These are phyloP conservation scores for Leccinum disarticulatum DNA, from an alignment of 768 basidiomycete species.

Conservation along the genomic window DNA sequence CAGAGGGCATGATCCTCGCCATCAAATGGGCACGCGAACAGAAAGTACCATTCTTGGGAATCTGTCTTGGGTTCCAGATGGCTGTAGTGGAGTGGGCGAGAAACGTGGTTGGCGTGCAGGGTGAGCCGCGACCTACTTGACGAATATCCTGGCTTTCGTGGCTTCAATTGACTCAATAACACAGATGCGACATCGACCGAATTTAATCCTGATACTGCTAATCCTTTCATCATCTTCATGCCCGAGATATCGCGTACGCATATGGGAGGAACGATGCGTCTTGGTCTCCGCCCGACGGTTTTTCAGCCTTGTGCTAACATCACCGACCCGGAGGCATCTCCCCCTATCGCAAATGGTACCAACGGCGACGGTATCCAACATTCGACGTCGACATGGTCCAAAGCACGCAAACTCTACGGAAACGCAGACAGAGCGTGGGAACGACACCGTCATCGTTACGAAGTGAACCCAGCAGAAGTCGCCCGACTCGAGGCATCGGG, in stretches of 20 bases:
- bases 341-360: conserved; percentile 8
- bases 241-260: conserved; percentile 97
- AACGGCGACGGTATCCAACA: conserved; percentile 11
- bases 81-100: conserved; percentile 95
- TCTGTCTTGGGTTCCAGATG: conserved; percentile 97
- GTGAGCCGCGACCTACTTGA: conserved; percentile 39
- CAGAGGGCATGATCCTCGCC: conserved; percentile 97
- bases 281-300: conserved; percentile 95
- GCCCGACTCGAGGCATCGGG: conserved; percentile 68
- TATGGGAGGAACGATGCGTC: conserved; percentile 99
- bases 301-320: conserved; percentile 53
- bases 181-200: conserved; percentile 86
- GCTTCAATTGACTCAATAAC: conserved; percentile 10
- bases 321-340: conserved; percentile 14
- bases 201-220: conserved; percentile 58
- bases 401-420: conserved; percentile 78
- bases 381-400: conserved; percentile 66
- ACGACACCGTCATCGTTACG: conserved; percentile 92
- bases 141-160: not conserved
- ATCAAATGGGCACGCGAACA: conserved; percentile 97
- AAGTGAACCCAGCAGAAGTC: conserved; percentile 91
- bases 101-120: conserved; percentile 68
- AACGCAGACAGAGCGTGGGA: conserved; percentile 87
- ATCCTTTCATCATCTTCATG: conserved; percentile 93
- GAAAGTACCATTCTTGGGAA: conserved; percentile 91